Evolutionary conservation across 768 basidiomycete species (phyloP).

Genomic region (Chlorophyllum brunneum): DNA sequence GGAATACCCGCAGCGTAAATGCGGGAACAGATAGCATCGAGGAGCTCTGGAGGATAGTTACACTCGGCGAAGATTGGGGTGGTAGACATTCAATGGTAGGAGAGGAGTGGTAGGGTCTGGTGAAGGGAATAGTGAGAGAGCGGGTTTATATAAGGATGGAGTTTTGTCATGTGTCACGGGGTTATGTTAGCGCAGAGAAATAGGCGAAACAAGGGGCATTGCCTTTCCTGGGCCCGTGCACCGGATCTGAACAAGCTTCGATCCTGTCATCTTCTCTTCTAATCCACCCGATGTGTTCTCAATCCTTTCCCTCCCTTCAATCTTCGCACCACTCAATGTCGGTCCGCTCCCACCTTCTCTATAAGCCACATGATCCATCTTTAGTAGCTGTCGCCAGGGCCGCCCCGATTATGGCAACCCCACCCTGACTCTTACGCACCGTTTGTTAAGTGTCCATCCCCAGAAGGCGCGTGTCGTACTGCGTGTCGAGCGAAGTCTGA

Average conservation of each 20-base stretch:
- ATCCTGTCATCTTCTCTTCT: no score
- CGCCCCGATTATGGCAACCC: no score
- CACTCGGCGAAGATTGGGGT: constrained; percentile 19
- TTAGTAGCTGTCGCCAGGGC: not conserved
- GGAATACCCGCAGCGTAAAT: constrained; percentile 64
- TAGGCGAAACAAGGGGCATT: constrained; percentile 14
- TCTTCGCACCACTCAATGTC: not conserved
- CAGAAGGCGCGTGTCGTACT: no score
- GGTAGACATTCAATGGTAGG: constrained; percentile 25
- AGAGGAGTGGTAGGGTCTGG: constrained; percentile 13
- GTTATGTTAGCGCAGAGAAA: constrained; percentile 15
- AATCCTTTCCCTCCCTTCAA: not conserved
- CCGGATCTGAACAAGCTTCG: constrained; percentile 2
- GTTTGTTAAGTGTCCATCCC: no score
- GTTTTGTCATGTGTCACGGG: constrained; percentile 12
- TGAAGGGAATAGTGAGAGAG: constrained; percentile 7
- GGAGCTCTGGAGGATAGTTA: constrained; percentile 67
- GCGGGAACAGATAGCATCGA: constrained; percentile 68
- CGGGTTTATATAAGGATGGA: constrained; percentile 10
- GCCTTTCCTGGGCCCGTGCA: constrained; percentile 8
- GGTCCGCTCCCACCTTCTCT: not conserved
- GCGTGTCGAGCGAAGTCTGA: no score
- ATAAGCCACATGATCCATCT: not conserved
- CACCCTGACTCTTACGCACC: no score
- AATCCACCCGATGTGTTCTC: not conserved